Percentiles rank a stretch among this genome's conserved stretches.
These are phyloP conservation scores for Fraxinus dipetala DNA, from an alignment of 305 asterid genomes.

Conservation along the genomic window DNA sequence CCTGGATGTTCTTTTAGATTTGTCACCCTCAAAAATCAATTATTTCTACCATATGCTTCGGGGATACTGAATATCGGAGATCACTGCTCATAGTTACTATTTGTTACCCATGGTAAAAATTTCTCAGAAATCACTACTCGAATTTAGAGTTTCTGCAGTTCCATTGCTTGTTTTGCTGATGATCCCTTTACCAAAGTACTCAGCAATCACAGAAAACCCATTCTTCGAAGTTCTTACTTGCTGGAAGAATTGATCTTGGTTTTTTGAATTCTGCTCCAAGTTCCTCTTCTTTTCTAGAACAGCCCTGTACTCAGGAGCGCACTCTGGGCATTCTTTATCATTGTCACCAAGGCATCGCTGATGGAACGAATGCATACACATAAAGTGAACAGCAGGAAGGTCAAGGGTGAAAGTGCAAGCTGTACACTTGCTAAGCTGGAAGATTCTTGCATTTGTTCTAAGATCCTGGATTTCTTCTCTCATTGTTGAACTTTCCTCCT, in stretches of 20 bases:
- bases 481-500: conserved; percentile 85
- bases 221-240: conserved; percentile 70
- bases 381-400: conserved; percentile 97
- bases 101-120: background rate
- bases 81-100: background rate
- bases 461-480: conserved; percentile 91
- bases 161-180: conserved; percentile 79
- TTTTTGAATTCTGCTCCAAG: conserved; percentile 81
- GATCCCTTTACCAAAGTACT: conserved; percentile 90
- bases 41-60: background rate
- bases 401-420: conserved; percentile 94
- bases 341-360: conserved; percentile 96
- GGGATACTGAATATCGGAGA: background rate
- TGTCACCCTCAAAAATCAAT: background rate
- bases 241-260: conserved; percentile 86
- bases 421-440: conserved; percentile 97
- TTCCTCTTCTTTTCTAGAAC: conserved; percentile 76
- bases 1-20: background rate
- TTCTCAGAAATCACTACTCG: conserved; percentile 40
- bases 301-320: conserved; percentile 82
- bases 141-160: conserved; percentile 42
- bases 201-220: conserved; percentile 92
- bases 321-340: conserved; percentile 91
- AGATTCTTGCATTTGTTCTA: conserved; percentile 85
- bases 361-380: conserved; percentile 99